Conservation (phyloP, 2,329 filamentous ascomycete genomes). For the Venturiaceae sp. region DNA sequence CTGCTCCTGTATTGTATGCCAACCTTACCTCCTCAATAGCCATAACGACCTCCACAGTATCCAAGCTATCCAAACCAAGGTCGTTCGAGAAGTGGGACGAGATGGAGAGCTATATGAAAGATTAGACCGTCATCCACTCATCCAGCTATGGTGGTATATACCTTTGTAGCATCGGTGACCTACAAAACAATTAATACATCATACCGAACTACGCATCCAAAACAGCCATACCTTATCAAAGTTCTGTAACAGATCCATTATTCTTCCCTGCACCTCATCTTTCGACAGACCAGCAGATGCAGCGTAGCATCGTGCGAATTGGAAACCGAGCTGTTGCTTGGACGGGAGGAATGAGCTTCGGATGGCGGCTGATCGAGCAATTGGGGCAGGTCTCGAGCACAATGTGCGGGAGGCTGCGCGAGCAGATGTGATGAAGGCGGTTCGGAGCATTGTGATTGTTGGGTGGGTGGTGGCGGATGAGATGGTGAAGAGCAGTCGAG, state of each 20-base stretch:
- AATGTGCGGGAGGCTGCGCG: slow-evolving; percentile 37
- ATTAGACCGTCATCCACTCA: neutral
- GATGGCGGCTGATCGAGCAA: slow-evolving; percentile 50
- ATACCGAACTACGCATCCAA: neutral
- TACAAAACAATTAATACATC: slow-evolving; percentile 23
- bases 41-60: slow-evolving; percentile 99
- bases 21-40: slow-evolving; percentile 85
- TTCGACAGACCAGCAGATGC: slow-evolving; percentile 68
- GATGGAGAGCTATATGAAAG: slow-evolving; percentile 59
- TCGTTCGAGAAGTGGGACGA: slow-evolving; percentile 92
- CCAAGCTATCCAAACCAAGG: slow-evolving; percentile 91
- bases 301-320: slow-evolving; percentile 74
- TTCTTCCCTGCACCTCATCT: slow-evolving; percentile 81
- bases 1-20: slow-evolving; percentile 39
- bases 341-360: slow-evolving; percentile 52
- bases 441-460: slow-evolving; percentile 70
- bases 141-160: slow-evolving; percentile 20
- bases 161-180: slow-evolving; percentile 54
- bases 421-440: slow-evolving; percentile 71
- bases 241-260: slow-evolving; percentile 84
- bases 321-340: slow-evolving; percentile 47
- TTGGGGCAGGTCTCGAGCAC: slow-evolving; percentile 32
- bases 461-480: slow-evolving; percentile 13
- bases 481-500: neutral
- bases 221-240: slow-evolving; percentile 77